These are phyloP conservation scores for Stagonosporopsis tanaceti DNA, from an alignment of 2,329 filamentous ascomycete genomes.

Conservation along the genomic window DNA sequence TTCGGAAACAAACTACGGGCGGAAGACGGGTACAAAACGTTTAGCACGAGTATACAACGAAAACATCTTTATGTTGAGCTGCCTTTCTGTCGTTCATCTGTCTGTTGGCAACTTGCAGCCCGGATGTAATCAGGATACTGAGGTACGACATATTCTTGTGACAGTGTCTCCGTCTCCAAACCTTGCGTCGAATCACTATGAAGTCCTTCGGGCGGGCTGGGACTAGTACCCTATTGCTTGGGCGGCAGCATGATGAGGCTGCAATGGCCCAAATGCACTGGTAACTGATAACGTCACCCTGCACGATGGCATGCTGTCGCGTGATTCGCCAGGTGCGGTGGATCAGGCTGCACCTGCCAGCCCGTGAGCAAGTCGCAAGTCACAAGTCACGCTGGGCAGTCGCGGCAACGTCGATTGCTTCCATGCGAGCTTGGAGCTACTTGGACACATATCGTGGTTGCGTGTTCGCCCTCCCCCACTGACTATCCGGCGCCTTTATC, in stretches of 20 bases:
- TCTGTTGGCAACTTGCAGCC: too few species aligned
- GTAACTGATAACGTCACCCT: constrained; percentile 33
- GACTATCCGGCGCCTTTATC: constrained; percentile 19
- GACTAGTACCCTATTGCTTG: background rate
- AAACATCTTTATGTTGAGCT: background rate
- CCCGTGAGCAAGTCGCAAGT: constrained; percentile 20
- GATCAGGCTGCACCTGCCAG: constrained; percentile 6
- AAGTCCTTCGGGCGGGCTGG: too few species aligned
- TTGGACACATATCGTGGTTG: constrained; percentile 9
- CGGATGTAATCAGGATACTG: too few species aligned
- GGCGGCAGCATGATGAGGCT: background rate
- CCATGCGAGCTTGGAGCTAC: constrained; percentile 15
- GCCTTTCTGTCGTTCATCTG: background rate
- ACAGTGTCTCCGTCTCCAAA: too few species aligned
- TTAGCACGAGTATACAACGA: constrained; percentile 18
- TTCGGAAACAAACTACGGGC: constrained; percentile 19
- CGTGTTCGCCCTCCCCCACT: background rate
- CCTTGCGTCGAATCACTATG: background rate
- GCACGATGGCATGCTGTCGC: constrained; percentile 5
- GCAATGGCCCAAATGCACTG: constrained; percentile 6
- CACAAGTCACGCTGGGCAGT: constrained; percentile 11
- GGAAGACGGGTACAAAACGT: constrained; percentile 17
- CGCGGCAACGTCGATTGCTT: constrained; percentile 11
- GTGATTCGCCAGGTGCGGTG: constrained; percentile 19
- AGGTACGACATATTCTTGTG: too few species aligned